phyloP scores from a whole-genome alignment of 1,284 basidiomycete species.

The Farysia itapuensis region DNA sequence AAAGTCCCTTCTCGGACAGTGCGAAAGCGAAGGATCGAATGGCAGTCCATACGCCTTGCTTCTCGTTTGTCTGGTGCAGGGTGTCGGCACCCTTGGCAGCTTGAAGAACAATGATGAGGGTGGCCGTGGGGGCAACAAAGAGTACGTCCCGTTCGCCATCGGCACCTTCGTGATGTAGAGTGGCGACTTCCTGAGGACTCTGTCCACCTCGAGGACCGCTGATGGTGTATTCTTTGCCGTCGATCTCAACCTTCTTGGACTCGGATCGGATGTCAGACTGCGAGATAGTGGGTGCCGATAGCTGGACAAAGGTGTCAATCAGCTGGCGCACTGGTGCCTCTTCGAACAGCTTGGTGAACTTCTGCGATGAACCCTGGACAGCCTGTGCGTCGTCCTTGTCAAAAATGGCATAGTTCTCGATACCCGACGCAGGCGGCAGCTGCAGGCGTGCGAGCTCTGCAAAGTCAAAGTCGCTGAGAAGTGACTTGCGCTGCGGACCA shows the following conservation, averaged over 20 bases:
- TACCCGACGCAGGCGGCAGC: constrained; percentile 19
- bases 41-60: constrained; percentile 28
- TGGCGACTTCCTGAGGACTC: constrained; percentile 20
- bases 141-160: constrained; percentile 6
- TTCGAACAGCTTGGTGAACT: constrained; percentile 21
- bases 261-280: constrained; percentile 7
- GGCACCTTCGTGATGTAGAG: constrained; percentile 10
- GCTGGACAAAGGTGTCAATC: constrained; percentile 21
- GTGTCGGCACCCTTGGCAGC: constrained; percentile 14
- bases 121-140: constrained; percentile 23
- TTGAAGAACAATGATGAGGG: constrained; percentile 26
- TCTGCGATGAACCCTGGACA: constrained; percentile 11
- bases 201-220: constrained; percentile 21
- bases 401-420: constrained; percentile 29
- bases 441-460: constrained; percentile 15
- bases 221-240: constrained; percentile 14
- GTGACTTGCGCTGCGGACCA: constrained; percentile 12
- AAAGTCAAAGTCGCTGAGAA: constrained; percentile 22
- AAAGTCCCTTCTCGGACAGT: constrained; percentile 27
- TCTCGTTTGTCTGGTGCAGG: constrained; percentile 14
- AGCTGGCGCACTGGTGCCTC: constrained; percentile 6
- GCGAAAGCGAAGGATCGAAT: constrained; percentile 21
- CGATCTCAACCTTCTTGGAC: constrained; percentile 4
- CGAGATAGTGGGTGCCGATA: constrained; percentile 14
- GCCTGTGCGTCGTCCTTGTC: constrained; percentile 16